Evolutionary conservation across 2,329 filamentous ascomycete species (phyloP), one percentile per base, ranked within the genome.

Genomic region (Alternaria sp.): DNA sequence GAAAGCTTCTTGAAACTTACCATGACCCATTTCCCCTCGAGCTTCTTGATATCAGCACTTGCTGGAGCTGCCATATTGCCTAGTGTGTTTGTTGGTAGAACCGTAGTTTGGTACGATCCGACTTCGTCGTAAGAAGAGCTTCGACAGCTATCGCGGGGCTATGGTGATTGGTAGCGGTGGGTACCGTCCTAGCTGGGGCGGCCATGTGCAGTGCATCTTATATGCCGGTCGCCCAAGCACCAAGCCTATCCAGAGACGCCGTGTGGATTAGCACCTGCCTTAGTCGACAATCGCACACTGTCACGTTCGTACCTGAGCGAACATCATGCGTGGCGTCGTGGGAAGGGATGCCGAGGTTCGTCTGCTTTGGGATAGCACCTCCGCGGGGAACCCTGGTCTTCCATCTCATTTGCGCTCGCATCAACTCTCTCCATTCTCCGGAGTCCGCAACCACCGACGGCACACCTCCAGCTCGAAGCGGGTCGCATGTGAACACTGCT

Each of bases 11-110:
- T 2, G 10, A 9, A 37, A 65, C 68, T 20, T 72, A 81, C 79
- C 65, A 82, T 77, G 53, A 75, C 30, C 78, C 79, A 82, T 71
- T 76, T 78, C 6, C 79, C 80, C n/a, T 74, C 72, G 8, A 81
- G 71, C 47, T 78, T 71, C 41, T 75, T 76, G 50, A 80, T 71
- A n/a, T 71, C 76, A 23, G 71, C 71, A 26, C 66, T 68, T 45
- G 71, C 65, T 57, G 80, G 80, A 33, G 80, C 79, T 15, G 80
- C 79, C 80, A 82, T 82, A 8, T 28, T 78, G 53, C 30, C 7
- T 64, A 14, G 25, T 55, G 6, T 49, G 20, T 8, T 23, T 12
- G 18, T 12, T 21, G n/a, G 20, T 50, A 7, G 20, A n/a, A 53
- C 6, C 2, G 6, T 30, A n/a, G n/a, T 57, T 33, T 49, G 49